These are phyloP conservation scores for Syncephalastrum sp. DNA, from an alignment of 371 early-diverging fungal species.

Conservation along the genomic window DNA sequence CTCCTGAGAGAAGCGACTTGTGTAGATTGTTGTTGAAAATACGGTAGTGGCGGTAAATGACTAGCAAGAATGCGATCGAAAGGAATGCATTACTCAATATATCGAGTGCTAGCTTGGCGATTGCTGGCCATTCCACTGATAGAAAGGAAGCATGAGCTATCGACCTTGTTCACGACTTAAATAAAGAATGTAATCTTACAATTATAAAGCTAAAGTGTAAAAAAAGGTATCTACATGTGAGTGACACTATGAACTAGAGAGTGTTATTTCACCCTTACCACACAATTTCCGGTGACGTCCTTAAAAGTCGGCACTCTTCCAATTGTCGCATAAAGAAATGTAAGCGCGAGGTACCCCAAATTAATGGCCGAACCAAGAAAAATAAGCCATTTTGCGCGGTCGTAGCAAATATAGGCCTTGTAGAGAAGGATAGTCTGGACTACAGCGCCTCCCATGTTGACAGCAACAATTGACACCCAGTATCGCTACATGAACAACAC, in stretches of 20 bases:
- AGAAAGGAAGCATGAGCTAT: too few species aligned
- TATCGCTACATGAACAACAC: slow-evolving; percentile 27
- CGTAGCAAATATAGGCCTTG: slow-evolving; percentile 48
- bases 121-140: slow-evolving; percentile 50
- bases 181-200: slow-evolving; percentile 14
- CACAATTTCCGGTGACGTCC: slow-evolving; percentile 39
- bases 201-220: slow-evolving; percentile 25
- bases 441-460: slow-evolving; percentile 42
- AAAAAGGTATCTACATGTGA: background rate
- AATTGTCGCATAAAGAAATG: slow-evolving; percentile 27
- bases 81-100: slow-evolving; percentile 40
- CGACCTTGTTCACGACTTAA: background rate
- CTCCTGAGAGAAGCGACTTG: slow-evolving; percentile 35
- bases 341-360: slow-evolving; percentile 40
- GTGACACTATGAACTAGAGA: background rate
- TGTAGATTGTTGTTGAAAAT: slow-evolving; percentile 34
- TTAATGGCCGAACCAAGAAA: slow-evolving; percentile 38
- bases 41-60: slow-evolving; percentile 37
- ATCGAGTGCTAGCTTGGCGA: slow-evolving; percentile 44
- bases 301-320: slow-evolving; percentile 31
- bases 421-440: slow-evolving; percentile 44
- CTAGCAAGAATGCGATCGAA: slow-evolving; percentile 37
- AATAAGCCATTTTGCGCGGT: slow-evolving; percentile 29
- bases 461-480: slow-evolving; percentile 44
- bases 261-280: slow-evolving; percentile 20